A percentile compares a stretch with the other conserved stretches of the same genome.
phyloP scores from a whole-genome alignment of 768 basidiomycete genomes.

The Asterophora parasitica region DNA sequence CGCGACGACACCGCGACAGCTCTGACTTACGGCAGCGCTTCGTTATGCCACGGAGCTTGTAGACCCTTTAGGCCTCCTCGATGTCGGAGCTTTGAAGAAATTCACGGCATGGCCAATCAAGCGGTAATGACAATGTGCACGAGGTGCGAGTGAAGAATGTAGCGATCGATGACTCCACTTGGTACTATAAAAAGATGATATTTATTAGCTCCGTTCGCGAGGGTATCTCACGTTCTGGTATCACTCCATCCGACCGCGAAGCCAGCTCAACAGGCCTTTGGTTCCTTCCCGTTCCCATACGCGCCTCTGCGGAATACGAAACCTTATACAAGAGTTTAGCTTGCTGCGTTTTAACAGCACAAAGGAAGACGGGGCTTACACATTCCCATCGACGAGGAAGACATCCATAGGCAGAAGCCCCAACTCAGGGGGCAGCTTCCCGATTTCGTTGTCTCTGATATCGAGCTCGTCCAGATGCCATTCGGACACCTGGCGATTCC shows the following conservation, averaged over 20 bases:
- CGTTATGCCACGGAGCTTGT: too few relatives aligned
- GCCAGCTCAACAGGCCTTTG: conserved; percentile 74
- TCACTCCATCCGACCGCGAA: conserved; percentile 67
- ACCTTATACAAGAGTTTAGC: conserved; percentile 36
- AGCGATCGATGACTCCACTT: too few relatives aligned
- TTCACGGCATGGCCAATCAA: too few relatives aligned
- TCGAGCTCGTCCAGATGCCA: conserved; percentile 85
- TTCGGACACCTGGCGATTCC: conserved; percentile 52
- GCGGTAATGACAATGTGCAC: too few relatives aligned
- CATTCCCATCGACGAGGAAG: conserved; percentile 80
- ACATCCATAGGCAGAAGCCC: conserved; percentile 77
- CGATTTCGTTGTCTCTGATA: conserved; percentile 76
- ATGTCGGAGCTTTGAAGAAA: too few relatives aligned
- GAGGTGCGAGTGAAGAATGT: too few relatives aligned
- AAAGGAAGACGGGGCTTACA: conserved; percentile 41
- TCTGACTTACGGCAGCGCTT: too few relatives aligned
- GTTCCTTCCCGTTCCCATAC: conserved; percentile 89
- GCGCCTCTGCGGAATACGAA: conserved; percentile 73
- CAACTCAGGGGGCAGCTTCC: conserved; percentile 60
- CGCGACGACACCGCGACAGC: too few relatives aligned
- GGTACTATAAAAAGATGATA: too few relatives aligned
- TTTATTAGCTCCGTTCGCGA: too few relatives aligned
- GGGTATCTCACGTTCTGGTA: neutral
- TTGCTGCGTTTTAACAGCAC: neutral
- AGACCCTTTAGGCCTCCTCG: too few relatives aligned